These are phyloP conservation scores for Plasmodium knowlesi DNA, from an alignment of 169 alveolate species.

Conservation along the genomic window DNA sequence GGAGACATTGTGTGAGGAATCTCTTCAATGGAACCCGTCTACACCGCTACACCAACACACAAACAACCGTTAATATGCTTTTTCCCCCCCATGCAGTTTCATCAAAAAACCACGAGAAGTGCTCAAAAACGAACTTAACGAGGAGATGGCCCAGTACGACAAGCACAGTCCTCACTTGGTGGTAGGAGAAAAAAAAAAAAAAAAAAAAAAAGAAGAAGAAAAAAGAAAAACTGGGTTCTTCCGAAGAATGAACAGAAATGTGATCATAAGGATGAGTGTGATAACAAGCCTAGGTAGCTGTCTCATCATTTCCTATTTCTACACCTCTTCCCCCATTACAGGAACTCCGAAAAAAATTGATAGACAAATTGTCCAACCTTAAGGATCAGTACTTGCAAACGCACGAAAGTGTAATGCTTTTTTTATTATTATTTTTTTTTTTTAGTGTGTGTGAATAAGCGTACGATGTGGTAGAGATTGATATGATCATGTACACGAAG, in stretches of 20 bases:
- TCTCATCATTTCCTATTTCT: neutral
- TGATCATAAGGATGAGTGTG: neutral
- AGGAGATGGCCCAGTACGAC: slow-evolving; percentile 58
- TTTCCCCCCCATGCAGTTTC: slow-evolving; percentile 7
- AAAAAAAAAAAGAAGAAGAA: neutral
- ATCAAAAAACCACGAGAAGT: slow-evolving; percentile 22
- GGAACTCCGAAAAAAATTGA: slow-evolving; percentile 19
- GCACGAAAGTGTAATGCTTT: slow-evolving; percentile 13
- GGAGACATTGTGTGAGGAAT: neutral
- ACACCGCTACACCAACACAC: neutral
- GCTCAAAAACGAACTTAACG: slow-evolving; percentile 24
- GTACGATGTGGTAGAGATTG: neutral
- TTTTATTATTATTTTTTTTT: neutral
- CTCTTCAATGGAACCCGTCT: neutral
- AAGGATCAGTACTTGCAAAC: slow-evolving; percentile 27
- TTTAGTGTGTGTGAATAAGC: neutral
- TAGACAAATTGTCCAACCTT: slow-evolving; percentile 12
- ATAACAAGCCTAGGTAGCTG: neutral
- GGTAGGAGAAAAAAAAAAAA: neutral
- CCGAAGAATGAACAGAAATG: neutral
- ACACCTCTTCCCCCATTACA: neutral
- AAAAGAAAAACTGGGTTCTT: neutral
- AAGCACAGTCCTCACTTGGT: slow-evolving; percentile 32
- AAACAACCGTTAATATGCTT: neutral
- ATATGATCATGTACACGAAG: neutral